Evolutionary conservation across 2,329 filamentous ascomycete species (phyloP), one percentile per base, ranked within the genome.

Genomic region (Graphilbum sp.): DNA sequence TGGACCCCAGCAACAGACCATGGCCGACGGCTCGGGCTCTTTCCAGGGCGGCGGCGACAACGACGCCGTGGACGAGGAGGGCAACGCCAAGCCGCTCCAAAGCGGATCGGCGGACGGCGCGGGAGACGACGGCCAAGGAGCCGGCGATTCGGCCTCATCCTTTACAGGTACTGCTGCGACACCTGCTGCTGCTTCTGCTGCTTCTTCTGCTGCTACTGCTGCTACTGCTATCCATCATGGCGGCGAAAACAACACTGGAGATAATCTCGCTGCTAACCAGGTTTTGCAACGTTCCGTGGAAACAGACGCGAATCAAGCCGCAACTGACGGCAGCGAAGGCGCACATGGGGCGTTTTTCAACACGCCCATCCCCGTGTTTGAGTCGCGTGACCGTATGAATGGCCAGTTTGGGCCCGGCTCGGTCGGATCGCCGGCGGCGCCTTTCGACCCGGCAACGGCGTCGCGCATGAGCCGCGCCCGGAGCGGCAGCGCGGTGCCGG

Each of bases 401-500:
- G 16, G 15, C 16, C 37, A 36, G 38, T 42, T 23, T 23, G 38
- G 37, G 25, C 30, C 27, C 30, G 38, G 37, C 9, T n/a, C 5
- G 8, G 20, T 15, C 19, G 20, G 9, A 3, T 13, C 39, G 3
- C 5, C 35, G 2, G 19, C 19, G 15, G 12, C 34, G 25, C 19
- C 31, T 2, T 38, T 32, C n/a, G 18, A 40, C 13, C 29, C 32
- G 16, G 12, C 30, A 18, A 24, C 21, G 21, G 21, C 21, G 11
- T 11, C 6, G 6, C 5, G 5, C 6, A 24, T 24, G 21, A 24
- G 21, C 11, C 29, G 17, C 18, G 25, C 12, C 10, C 15, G 27
- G 11, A 20, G 30, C 18, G 30, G 17, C 15, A 36, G 27, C 21
- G 34, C 35, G 45, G 47, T 34, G 32, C 15, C 40, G 41, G 45